Evolutionary conservation across 441 rosid species (phyloP).

Genomic region (Biscutella laevigata): DNA sequence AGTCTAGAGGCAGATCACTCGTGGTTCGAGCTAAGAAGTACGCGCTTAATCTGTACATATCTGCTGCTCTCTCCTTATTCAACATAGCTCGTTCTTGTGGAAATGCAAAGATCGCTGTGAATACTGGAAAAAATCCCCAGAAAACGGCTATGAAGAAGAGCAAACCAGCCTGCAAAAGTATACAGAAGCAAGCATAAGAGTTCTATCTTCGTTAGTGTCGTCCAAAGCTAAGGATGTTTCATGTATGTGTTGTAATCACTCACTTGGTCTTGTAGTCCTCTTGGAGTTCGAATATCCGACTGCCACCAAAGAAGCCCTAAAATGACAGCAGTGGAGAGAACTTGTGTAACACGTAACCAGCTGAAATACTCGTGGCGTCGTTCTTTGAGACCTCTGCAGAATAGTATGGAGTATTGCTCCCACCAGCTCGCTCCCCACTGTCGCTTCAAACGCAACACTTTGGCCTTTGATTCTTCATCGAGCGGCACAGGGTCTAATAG

Average conservation of each 20-base stretch:
- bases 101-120: slow-evolving; percentile 93
- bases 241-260: too few relatives aligned
- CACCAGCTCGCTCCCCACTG: slow-evolving; percentile 96
- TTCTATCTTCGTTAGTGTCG: background rate
- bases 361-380: slow-evolving; percentile 87
- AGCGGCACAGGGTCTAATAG: slow-evolving; percentile 58
- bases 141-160: slow-evolving; percentile 94
- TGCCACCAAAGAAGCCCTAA: slow-evolving; percentile 96
- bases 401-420: slow-evolving; percentile 65
- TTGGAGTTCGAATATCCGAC: slow-evolving; percentile 47
- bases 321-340: slow-evolving; percentile 74
- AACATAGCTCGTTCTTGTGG: slow-evolving; percentile 97
- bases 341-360: slow-evolving; percentile 93
- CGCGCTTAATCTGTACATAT: slow-evolving; percentile 89
- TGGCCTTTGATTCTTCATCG: slow-evolving; percentile 62
- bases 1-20: slow-evolving; percentile 95
- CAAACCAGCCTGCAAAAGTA: slow-evolving; percentile 73
- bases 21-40: slow-evolving; percentile 90
- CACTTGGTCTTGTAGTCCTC: slow-evolving; percentile 80
- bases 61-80: slow-evolving; percentile 86
- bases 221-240: too few relatives aligned
- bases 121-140: slow-evolving; percentile 98
- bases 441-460: slow-evolving; percentile 46
- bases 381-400: slow-evolving; percentile 85
- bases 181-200: background rate